Percentiles rank a stretch among this genome's conserved stretches.
Evolutionary conservation across 2,329 filamentous ascomycete species (phyloP).

Genomic region (Venturia aucupariae): DNA sequence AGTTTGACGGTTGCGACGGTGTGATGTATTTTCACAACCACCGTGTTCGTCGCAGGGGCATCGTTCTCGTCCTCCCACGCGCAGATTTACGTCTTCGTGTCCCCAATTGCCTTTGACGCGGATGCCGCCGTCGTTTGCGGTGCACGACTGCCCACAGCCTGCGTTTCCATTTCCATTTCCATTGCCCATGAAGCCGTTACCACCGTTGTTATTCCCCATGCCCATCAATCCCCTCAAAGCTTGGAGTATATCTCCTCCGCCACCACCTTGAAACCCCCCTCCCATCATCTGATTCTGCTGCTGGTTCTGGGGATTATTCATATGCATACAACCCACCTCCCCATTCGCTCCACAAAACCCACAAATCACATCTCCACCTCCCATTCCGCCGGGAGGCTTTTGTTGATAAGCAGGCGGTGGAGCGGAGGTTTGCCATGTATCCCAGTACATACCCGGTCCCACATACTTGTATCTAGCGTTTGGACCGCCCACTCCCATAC

Average conservation of each 20-base stretch:
- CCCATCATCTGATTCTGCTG: not conserved
- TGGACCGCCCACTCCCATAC: not conserved
- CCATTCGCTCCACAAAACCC: not conserved
- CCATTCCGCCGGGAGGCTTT: not conserved
- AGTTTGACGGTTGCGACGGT: not conserved
- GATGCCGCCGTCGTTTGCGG: slow-evolving; percentile 8
- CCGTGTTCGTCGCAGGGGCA: slow-evolving; percentile 8
- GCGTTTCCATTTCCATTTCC: not conserved
- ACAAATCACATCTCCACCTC: not conserved
- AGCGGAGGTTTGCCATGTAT: not conserved
- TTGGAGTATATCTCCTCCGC: not conserved
- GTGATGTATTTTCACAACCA: slow-evolving; percentile 1
- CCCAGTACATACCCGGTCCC: slow-evolving; percentile 6
- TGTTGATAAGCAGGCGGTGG: not conserved
- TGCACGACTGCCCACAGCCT: slow-evolving; percentile 6
- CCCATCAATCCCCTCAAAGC: slow-evolving; percentile 3
- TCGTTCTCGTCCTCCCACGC: slow-evolving; percentile 7
- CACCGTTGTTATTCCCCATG: not conserved
- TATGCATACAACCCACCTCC: not conserved
- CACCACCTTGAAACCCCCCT: not conserved
- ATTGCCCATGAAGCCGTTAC: not conserved
- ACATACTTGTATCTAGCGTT: not conserved
- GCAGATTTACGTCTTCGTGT: slow-evolving; percentile 6
- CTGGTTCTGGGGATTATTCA: not conserved
- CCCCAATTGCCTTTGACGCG: slow-evolving; percentile 9